Evolutionary conservation across 129 eudicot species (phyloP), one percentile per base, ranked within the genome.

Genomic region (Tanacetum coccineum): DNA sequence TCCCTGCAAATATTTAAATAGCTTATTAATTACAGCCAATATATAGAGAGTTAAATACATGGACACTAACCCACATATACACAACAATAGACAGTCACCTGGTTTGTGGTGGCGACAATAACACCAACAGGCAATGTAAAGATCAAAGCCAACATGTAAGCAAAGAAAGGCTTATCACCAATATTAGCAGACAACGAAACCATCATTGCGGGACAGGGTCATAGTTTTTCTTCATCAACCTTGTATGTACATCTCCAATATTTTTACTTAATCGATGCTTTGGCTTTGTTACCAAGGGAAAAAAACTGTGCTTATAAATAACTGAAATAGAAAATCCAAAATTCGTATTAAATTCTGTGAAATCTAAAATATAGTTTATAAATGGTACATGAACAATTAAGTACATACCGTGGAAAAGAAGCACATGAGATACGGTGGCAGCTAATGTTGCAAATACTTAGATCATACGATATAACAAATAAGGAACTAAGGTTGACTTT

Each of bases 91-190:
- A 21, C 3, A 2, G 28, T 46, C 68, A 84, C 95, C 82, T 79
- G 76, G 53, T 79, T 87, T 2, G 95, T 84, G 4, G 90, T 84
- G 66, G 95, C 95, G 9, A 71, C 76, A 30, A 87, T 84, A 11
- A 87, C 70, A 3, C 91, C 88, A 4, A 87, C 70, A 0, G 95
- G 95, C 17, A 87, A 50, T 30, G 91, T 87, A 80, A 84, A 84
- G 26, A 69, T 3, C 14, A 70, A 13, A 17, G 91, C 91, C 69
- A 87, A 44, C 83, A 74, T 3, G 80, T 70, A 4, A 70, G 64
- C 26, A 87, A 59, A 28, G 90, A 66, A n/a, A 87, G 82, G 13
- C 65, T 75, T 54, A 87, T 46, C 22, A 76, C 71, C 13, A 59
- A 73, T 12, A 28, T 65, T 30, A 87, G 47, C 3, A 87, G 54